Evolutionary conservation across 2,329 filamentous ascomycete species (phyloP).

Genomic region (Lojkania enalia): DNA sequence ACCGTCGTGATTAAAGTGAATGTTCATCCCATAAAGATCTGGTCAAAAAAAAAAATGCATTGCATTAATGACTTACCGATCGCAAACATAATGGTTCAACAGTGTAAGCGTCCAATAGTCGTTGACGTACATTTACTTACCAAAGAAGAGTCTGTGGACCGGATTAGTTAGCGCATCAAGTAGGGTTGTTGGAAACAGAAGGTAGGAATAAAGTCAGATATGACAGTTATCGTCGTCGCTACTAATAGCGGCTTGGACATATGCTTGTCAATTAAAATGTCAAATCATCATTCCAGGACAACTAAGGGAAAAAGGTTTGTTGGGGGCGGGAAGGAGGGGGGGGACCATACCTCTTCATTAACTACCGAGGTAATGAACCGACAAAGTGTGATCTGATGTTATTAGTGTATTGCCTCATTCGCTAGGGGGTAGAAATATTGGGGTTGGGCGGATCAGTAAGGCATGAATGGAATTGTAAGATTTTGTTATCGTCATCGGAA

Average conservation of each 20-base stretch:
- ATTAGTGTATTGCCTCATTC: too few relatives aligned
- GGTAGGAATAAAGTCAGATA: constrained; percentile 31
- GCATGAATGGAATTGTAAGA: constrained; percentile 75
- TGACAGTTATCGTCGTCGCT: constrained; percentile 53
- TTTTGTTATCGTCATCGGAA: constrained; percentile 70
- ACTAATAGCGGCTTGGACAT: constrained; percentile 75
- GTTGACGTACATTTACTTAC: too few relatives aligned
- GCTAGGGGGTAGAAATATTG: too few relatives aligned
- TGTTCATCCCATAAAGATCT: constrained; percentile 45
- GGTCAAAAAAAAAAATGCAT: not conserved
- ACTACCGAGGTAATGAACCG: too few relatives aligned
- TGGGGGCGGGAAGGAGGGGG: too few relatives aligned
- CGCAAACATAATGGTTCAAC: too few relatives aligned
- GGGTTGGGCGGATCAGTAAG: constrained; percentile 30
- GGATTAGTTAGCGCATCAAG: constrained; percentile 27
- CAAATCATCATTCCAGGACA: constrained; percentile 85
- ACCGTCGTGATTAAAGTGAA: constrained; percentile 74
- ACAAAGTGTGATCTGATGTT: too few relatives aligned
- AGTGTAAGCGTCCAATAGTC: too few relatives aligned
- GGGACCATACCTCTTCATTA: too few relatives aligned
- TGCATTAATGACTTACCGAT: constrained; percentile 14
- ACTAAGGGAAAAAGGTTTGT: too few relatives aligned
- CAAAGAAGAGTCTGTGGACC: too few relatives aligned
- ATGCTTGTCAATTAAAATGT: constrained; percentile 92
- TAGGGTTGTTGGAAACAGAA: constrained; percentile 20